Evolutionary conservation across 139 green algal genomes (phyloP).

Genomic region (Raphidocelis subcapitata): DNA sequence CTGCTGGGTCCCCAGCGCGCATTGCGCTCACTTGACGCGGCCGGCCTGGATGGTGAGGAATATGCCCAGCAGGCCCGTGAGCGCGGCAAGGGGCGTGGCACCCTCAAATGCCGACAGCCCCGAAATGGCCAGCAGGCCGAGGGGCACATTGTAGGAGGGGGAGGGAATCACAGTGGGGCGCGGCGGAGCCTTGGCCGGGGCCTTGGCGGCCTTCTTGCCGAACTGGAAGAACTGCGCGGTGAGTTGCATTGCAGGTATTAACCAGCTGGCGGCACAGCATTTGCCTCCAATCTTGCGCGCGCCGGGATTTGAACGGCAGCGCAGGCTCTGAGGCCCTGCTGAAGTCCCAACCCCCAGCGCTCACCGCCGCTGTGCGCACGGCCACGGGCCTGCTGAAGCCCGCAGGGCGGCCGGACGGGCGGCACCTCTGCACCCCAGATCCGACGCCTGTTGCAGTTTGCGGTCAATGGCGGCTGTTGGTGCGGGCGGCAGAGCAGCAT

Average conservation of each 20-base stretch:
- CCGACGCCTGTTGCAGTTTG: too few relatives aligned
- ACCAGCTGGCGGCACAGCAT: too few relatives aligned
- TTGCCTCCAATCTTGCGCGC: too few relatives aligned
- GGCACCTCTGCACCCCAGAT: too few relatives aligned
- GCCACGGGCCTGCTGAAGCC: too few relatives aligned
- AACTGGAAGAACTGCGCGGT: background rate
- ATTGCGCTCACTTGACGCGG: slow-evolving; percentile 55
- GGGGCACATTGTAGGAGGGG: slow-evolving; percentile 47
- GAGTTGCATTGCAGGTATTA: background rate
- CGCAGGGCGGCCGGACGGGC: too few relatives aligned
- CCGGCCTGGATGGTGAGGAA: slow-evolving; percentile 77
- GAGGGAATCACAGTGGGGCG: slow-evolving; percentile 33
- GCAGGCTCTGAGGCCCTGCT: too few relatives aligned
- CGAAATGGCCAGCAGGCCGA: slow-evolving; percentile 37
- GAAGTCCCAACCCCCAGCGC: too few relatives aligned
- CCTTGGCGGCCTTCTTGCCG: slow-evolving; percentile 15
- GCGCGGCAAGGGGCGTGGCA: slow-evolving; percentile 25
- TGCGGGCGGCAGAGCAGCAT: too few relatives aligned
- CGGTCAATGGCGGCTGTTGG: too few relatives aligned
- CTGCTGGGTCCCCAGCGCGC: background rate
- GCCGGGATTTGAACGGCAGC: too few relatives aligned
- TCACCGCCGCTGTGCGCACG: too few relatives aligned
- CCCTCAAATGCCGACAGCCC: slow-evolving; percentile 38
- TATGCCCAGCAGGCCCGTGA: slow-evolving; percentile 62
- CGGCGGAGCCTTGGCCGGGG: slow-evolving; percentile 17